phyloP scores from a whole-genome alignment of 202 grass and related monocot species.

The Bolboschoenoplectus hybrid region DNA sequence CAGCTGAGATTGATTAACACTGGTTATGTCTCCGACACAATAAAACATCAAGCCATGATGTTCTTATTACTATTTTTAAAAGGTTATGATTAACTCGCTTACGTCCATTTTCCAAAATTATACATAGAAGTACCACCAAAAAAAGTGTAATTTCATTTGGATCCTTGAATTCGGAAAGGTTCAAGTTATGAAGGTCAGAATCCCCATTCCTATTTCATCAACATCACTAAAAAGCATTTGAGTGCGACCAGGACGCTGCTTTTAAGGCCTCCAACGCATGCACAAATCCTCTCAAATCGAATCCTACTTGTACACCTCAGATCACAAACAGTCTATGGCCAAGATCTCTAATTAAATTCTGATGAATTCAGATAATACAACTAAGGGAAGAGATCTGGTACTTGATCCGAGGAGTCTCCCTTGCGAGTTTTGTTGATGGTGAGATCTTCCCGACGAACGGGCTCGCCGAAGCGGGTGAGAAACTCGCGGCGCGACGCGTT shows the following conservation, averaged over 20 bases:
- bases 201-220: not conserved
- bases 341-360: constrained; percentile 4
- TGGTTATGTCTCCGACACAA: not conserved
- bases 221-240: not conserved
- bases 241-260: not conserved
- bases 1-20: not conserved
- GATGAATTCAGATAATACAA: not conserved
- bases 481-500: constrained; percentile 69
- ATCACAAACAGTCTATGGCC: not conserved
- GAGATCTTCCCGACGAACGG: constrained; percentile 82
- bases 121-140: not conserved
- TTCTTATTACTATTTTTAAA: constrained; percentile 2
- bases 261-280: not conserved
- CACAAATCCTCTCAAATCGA: not conserved
- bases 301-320: not conserved
- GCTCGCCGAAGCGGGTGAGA: constrained; percentile 76
- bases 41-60: not conserved
- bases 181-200: not conserved
- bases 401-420: constrained; percentile 79
- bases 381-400: constrained; percentile 28
- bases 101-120: not conserved
- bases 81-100: not conserved
- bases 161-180: constrained; percentile 3
- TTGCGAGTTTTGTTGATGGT: constrained; percentile 91
- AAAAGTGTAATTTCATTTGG: not conserved